Evolutionary conservation across 1,284 basidiomycete species (phyloP), one percentile per base, ranked within the genome.

Genomic region (Irpex sp.): DNA sequence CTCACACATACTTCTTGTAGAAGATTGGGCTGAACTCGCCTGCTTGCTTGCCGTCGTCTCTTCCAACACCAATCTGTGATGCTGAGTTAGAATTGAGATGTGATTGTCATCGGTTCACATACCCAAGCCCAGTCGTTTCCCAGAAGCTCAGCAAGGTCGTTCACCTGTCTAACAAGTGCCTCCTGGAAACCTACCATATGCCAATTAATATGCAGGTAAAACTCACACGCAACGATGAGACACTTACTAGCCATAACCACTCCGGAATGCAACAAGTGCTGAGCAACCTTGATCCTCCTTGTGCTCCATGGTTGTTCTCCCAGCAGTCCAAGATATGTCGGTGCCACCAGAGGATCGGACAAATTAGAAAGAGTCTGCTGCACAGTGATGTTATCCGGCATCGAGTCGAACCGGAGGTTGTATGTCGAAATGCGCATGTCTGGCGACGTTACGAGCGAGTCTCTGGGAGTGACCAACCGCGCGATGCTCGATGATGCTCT

Each of bases 21-120:
- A 88, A 89, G 62, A 89, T 83, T 0, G 87, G 85, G 64, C 81
- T 82, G 72, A 85, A 88, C 71, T 89, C 88, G 46, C 87, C 87
- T 1, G 76, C 79, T 31, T 74, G 65, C 9, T 75, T 73, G 1
- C 87, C 87, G 69, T 89, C 85, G 61, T 88, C 82, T 35, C 87
- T 78, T 0, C 87, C 88, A 0, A 88, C 85, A 1, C 87, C 88
- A 35, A 86, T 79, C 79, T 85, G 51, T 9, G 15, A 49, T 7
- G 15, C 13, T 46, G 31, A 60, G 19, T 11, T 21, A n/a, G 47
- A 21, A 57, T 35, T 36, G 58, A 33, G 7, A 58, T 39, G 26
- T 7, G 1, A 33, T 33, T n/a, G 8, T 33, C 9, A 50, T 43
- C 43, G 17, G 46, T 31, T n/a, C 17, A 66, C 77, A 53, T 62